Base-by-base conservation (phyloP, 306 rosid species). In the Quercus aquifolioides region DNA sequence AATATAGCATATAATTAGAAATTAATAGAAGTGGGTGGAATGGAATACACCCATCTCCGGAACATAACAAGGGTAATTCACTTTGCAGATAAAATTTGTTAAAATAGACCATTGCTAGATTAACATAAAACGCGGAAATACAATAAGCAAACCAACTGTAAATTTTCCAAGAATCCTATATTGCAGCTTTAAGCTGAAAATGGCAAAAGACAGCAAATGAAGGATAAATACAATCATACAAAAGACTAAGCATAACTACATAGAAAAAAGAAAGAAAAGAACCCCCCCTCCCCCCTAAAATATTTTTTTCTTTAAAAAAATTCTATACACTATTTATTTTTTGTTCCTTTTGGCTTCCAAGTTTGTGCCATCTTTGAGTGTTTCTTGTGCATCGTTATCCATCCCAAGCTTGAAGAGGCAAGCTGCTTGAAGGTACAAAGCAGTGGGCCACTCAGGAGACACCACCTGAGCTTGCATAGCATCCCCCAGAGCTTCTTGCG, bases 391-490 rank as follows among this genome's bases (percentile, higher is more conserved):
- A 83, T 95, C 99, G 81, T 86, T 88, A 73, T 95, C 97, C 98
- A 93, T 95, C 63, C 94, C 89, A 17, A 93, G 97, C 80, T 85
- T 85, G 85, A 91, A 90, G 76, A 95, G 93, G 70, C 94, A 93
- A 69, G 97, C 83, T 57, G 99, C 99, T 86, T 95, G 99, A 73
- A 95, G 99, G 76, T 92, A 93, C 65, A 91, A 76, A 80, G 99
- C 94, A 64, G 96, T 89, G 3, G 96, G 90, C 99, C 99, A 95
- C 69, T 90, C 98, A 0, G 99, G 99, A 74, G 94, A 92, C 74
- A 93, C 86, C 79, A 82, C 94, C 74, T 91, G 99, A 21, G 99
- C 98, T 77, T 95, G 99, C 98, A 95, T 92, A 0, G 99, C 98
- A 87, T 95, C 99, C 76, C 92, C 97, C 0, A 95, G 85, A 65